Percentiles rank a stretch among this genome's conserved stretches.
Evolutionary conservation across 495 filamentous ascomycete genomes (phyloP).

Genomic region (Aspergillus nidulans): DNA sequence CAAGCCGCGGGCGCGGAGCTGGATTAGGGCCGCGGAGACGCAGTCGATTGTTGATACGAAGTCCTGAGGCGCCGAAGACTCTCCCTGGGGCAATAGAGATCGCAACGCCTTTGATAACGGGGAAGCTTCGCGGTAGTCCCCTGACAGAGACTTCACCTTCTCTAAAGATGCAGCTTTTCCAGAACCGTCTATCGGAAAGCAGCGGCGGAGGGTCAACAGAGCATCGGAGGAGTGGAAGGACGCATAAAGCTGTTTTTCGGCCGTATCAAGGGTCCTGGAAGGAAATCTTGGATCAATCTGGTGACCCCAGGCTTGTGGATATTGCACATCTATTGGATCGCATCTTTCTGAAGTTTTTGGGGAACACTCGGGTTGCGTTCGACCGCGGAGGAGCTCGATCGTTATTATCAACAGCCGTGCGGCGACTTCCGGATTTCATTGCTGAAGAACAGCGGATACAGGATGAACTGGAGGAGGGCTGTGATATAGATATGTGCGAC

Average conservation of each 20-base stretch:
- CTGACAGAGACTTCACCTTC: slow-evolving; percentile 9
- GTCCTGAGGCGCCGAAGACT: slow-evolving; percentile 34
- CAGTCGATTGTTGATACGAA: slow-evolving; percentile 31
- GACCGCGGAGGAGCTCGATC: slow-evolving; percentile 42
- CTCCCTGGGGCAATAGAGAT: slow-evolving; percentile 46
- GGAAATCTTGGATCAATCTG: slow-evolving; percentile 31
- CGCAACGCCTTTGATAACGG: slow-evolving; percentile 43
- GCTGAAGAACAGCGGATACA: slow-evolving; percentile 53
- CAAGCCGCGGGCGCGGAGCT: slow-evolving; percentile 26
- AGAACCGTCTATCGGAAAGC: slow-evolving; percentile 5
- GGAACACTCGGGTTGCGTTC: slow-evolving; percentile 24
- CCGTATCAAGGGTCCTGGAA: slow-evolving; percentile 40
- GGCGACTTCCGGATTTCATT: slow-evolving; percentile 62
- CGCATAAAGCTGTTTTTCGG: slow-evolving; percentile 20
- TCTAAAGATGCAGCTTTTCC: slow-evolving; percentile 19
- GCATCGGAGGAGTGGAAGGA: slow-evolving; percentile 13
- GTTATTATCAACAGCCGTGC: slow-evolving; percentile 60
- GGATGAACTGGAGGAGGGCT: slow-evolving; percentile 44
- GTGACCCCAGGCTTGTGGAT: slow-evolving; percentile 31
- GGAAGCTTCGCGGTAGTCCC: slow-evolving; percentile 27
- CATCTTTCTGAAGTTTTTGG: slow-evolving; percentile 36
- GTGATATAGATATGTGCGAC: slow-evolving; percentile 44
- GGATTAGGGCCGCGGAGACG: slow-evolving; percentile 21
- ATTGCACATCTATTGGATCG: slow-evolving; percentile 37
- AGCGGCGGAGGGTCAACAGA: not conserved